These are phyloP conservation scores for Stereocaulon alpinum DNA, from an alignment of 495 filamentous ascomycete genomes.

Conservation along the genomic window DNA sequence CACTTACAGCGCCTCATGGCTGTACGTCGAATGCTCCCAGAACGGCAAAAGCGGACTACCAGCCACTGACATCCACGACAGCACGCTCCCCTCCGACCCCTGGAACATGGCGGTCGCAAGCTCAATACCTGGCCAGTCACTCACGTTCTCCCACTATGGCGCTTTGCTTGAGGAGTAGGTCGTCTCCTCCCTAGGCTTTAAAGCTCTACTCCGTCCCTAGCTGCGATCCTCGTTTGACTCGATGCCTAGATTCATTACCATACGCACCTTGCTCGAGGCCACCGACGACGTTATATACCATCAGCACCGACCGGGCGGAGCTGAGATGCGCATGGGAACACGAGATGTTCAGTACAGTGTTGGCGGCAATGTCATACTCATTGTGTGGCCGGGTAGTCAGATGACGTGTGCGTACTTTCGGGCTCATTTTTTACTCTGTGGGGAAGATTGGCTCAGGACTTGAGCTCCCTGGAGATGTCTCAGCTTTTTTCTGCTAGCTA, in stretches of 20 bases:
- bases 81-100: background rate
- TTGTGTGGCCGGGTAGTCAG: background rate
- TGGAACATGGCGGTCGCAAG: background rate
- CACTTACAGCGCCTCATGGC: background rate
- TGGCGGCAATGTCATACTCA: background rate
- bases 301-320: background rate
- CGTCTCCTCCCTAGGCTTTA: background rate
- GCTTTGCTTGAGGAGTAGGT: background rate
- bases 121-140: background rate
- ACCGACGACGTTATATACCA: background rate
- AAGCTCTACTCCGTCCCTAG: background rate
- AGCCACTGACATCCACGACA: background rate
- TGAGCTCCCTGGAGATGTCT: no score
- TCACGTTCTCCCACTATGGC: slow-evolving; percentile 1
- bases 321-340: background rate
- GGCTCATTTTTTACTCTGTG: no score
- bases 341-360: background rate
- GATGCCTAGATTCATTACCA: background rate
- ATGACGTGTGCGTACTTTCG: background rate
- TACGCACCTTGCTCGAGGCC: background rate
- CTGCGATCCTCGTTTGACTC: background rate
- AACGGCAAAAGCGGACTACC: no score
- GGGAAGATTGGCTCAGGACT: no score
- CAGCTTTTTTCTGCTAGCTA: no score
- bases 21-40: no score